A percentile compares a stretch with the other conserved stretches of the same genome.
phyloP scores from a whole-genome alignment of 2,329 filamentous ascomycete species.

The Colletotrichum gigasporum region DNA sequence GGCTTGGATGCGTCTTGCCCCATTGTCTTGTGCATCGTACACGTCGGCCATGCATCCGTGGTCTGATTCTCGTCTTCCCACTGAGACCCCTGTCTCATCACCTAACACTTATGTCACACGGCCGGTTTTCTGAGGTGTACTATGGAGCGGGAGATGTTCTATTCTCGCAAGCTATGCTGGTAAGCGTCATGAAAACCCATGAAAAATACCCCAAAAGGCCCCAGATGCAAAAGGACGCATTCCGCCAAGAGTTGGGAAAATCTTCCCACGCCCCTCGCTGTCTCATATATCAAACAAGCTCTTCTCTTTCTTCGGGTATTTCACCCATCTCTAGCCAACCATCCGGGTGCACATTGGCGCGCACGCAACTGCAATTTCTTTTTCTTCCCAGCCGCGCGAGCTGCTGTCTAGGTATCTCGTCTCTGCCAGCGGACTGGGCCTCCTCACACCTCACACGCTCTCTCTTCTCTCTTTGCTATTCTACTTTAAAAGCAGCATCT shows the following conservation, averaged over 20 bases:
- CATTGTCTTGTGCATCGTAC: background rate
- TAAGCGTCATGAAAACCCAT: background rate
- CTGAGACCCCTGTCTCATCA: no score
- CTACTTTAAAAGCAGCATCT: conserved; percentile 31
- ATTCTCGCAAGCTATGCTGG: conserved; percentile 27
- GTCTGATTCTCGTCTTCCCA: no score
- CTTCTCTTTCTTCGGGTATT: background rate
- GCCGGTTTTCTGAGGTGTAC: no score
- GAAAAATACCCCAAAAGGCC: background rate
- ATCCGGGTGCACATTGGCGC: no score
- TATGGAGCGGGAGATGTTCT: background rate
- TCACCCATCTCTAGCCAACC: no score
- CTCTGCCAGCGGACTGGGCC: background rate
- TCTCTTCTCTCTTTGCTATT: conserved; percentile 6
- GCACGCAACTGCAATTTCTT: background rate
- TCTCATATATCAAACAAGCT: no score
- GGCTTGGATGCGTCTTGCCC: background rate
- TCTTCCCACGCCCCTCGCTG: background rate
- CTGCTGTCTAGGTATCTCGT: background rate
- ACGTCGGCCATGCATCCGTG: no score
- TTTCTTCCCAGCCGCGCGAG: background rate
- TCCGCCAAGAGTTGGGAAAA: background rate
- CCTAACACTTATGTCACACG: no score
- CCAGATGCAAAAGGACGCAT: background rate
- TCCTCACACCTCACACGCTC: background rate